These are phyloP conservation scores for Diddensiella santjacobensis DNA, from an alignment of 805 yeast genomes.

Conservation along the genomic window DNA sequence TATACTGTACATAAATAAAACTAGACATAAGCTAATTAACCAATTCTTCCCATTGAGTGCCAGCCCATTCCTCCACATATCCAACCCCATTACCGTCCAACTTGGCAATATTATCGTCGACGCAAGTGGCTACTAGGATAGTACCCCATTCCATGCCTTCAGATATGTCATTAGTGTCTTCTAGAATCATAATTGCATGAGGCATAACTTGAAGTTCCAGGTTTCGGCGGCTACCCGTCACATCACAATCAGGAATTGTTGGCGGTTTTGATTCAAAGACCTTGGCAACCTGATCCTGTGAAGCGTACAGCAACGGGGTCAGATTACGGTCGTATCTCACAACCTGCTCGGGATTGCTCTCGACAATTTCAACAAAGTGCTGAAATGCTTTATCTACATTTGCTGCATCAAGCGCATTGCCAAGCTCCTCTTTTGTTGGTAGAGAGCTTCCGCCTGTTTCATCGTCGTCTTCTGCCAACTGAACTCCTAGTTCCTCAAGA, in stretches of 20 bases:
- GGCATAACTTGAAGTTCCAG: slow-evolving; percentile 96
- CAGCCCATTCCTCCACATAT: slow-evolving; percentile 74
- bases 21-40: background rate
- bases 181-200: slow-evolving; percentile 79
- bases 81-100: slow-evolving; percentile 68
- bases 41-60: slow-evolving; percentile 75
- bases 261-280: slow-evolving; percentile 35
- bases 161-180: slow-evolving; percentile 46
- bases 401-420: slow-evolving; percentile 17
- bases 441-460: slow-evolving; percentile 25
- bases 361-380: slow-evolving; percentile 67
- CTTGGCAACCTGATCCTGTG: slow-evolving; percentile 51
- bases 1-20: slow-evolving; percentile 5
- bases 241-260: slow-evolving; percentile 58
- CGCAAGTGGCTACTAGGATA: slow-evolving; percentile 71
- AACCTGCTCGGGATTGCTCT: slow-evolving; percentile 82
- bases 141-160: slow-evolving; percentile 99
- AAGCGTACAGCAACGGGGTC: slow-evolving; percentile 67
- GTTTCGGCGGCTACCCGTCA: slow-evolving; percentile 36
- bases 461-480: slow-evolving; percentile 44
- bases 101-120: slow-evolving; percentile 53
- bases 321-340: slow-evolving; percentile 71
- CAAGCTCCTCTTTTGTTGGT: slow-evolving; percentile 15
- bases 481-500: slow-evolving; percentile 46
- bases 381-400: slow-evolving; percentile 73